phyloP scores from a whole-genome alignment of 352 stramenopile species.

The Pythium coloratum region DNA sequence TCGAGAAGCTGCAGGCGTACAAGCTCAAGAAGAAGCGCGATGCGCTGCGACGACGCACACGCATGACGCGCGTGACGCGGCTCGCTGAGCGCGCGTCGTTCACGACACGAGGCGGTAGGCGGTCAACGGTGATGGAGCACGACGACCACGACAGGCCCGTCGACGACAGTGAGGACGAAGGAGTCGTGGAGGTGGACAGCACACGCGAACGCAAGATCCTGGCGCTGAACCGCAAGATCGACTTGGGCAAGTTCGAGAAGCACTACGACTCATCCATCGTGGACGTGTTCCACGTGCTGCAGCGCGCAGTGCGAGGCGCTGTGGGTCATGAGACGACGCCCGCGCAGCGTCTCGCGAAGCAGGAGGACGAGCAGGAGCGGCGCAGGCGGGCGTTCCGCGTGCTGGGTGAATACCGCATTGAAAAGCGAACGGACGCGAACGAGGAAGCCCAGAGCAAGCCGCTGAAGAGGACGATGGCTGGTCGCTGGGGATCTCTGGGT shows the following conservation, averaged over 20 bases:
- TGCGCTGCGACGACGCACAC: neutral
- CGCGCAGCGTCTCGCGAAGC: slow-evolving; percentile 47
- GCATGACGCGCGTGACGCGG: slow-evolving; percentile 28
- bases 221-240: slow-evolving; percentile 49
- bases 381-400: slow-evolving; percentile 57
- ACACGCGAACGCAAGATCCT: slow-evolving; percentile 61
- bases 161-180: slow-evolving; percentile 18
- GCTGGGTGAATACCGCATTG: slow-evolving; percentile 47
- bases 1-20: slow-evolving; percentile 38
- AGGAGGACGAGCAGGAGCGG: slow-evolving; percentile 51
- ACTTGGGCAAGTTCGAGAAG: slow-evolving; percentile 53
- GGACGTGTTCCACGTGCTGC: slow-evolving; percentile 54
- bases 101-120: neutral
- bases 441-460: slow-evolving; percentile 15
- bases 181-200: slow-evolving; percentile 23
- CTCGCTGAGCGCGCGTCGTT: slow-evolving; percentile 24
- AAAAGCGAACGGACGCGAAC: slow-evolving; percentile 13
- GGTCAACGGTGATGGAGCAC: neutral
- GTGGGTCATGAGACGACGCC: slow-evolving; percentile 51
- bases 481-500: neutral
- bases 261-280: slow-evolving; percentile 64
- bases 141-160: neutral
- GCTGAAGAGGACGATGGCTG: slow-evolving; percentile 6
- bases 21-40: slow-evolving; percentile 50
- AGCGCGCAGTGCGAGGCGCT: slow-evolving; percentile 38